Evolutionary conservation across 2,329 filamentous ascomycete genomes (phyloP), one percentile per base, ranked within the genome.

Genomic region (Ophiocordyceps robertsii): DNA sequence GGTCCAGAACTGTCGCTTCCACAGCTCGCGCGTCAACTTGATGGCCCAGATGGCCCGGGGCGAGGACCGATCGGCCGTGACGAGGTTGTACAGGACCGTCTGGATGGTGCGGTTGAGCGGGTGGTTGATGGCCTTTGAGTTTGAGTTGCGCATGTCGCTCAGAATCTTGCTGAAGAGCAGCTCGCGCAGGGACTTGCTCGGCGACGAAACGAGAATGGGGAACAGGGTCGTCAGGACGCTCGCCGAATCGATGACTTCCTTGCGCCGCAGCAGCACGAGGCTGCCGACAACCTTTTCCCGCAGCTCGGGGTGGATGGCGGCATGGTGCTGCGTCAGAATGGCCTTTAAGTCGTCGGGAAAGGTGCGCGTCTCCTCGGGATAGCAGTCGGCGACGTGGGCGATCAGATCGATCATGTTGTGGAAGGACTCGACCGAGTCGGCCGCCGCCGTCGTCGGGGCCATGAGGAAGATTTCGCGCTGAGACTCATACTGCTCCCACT

Each of bases 1-100:
- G 10, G 84, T 87, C 92, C 92, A 98, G 49, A 96, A 81, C 53
- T 95, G 89, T 38, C 90, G 77, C 64, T 89, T 94, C 92, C 92
- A 98, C 56, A 98, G 69, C 66, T 98, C 92, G 47, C 90, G 76
- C 4, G 89, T 94, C 49, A 98, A 75, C 63, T 95, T 95, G 47
- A 95, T 87, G 4, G 92, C 88, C 92, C 92, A 98, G 40, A 98
- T 72, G 4, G 84, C 87, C 56, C 94, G 92, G 1, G 85, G 73
- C 1, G 88, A 93, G 9, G 83, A 72, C 36, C 84, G 79, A 60
- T 98, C 90, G 4, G 84, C 84, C 14, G 85, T 86, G 37, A 96
- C 77, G 21, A 96, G 72, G 61, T 95, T 95, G 69, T 87, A 94
- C 27, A 96, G 76, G 12, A 93, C 86, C 3, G 85, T 93, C 62